phyloP scores from a whole-genome alignment of 2,329 filamentous ascomycete genomes.

The Xylariaceae sp. region DNA sequence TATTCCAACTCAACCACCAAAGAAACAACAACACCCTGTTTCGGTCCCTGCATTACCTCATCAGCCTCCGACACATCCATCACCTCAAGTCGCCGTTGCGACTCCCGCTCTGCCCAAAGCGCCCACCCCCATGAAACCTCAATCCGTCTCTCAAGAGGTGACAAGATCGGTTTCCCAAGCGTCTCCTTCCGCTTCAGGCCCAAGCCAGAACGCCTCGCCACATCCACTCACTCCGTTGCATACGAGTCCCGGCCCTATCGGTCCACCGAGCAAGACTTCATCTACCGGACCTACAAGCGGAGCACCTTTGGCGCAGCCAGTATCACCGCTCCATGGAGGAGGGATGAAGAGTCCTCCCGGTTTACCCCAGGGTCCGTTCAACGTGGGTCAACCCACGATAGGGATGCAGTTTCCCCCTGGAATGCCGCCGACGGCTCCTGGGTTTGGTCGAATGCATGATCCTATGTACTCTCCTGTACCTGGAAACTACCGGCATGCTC shows the following conservation, averaged over 20 bases:
- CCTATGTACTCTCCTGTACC: constrained; percentile 47
- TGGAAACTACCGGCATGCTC: constrained; percentile 48
- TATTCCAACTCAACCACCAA: constrained; percentile 46
- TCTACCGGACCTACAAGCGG: constrained; percentile 19
- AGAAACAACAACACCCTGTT: constrained; percentile 47
- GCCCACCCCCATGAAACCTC: constrained; percentile 75
- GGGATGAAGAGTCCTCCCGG: constrained; percentile 61
- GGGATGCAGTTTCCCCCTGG: constrained; percentile 59
- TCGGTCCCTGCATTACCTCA: constrained; percentile 59
- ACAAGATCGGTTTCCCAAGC: constrained; percentile 70
- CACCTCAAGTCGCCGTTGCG: constrained; percentile 77
- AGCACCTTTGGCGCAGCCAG: constrained; percentile 50
- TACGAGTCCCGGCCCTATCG: constrained; percentile 65
- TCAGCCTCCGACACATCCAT: constrained; percentile 66
- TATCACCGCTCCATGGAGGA: constrained; percentile 64
- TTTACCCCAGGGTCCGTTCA: constrained; percentile 44
- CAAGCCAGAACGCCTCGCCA: constrained; percentile 62
- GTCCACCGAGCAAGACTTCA: constrained; percentile 63
- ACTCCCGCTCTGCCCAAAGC: constrained; percentile 83
- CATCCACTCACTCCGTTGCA: constrained; percentile 66
- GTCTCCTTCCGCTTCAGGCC: constrained; percentile 61
- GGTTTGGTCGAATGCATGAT: constrained; percentile 44
- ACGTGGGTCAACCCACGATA: constrained; percentile 56
- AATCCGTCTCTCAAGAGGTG: constrained; percentile 79
- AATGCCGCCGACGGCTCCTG: constrained; percentile 61